Evolutionary conservation across 768 basidiomycete species (phyloP).

Genomic region (Auriscalpium orientale): DNA sequence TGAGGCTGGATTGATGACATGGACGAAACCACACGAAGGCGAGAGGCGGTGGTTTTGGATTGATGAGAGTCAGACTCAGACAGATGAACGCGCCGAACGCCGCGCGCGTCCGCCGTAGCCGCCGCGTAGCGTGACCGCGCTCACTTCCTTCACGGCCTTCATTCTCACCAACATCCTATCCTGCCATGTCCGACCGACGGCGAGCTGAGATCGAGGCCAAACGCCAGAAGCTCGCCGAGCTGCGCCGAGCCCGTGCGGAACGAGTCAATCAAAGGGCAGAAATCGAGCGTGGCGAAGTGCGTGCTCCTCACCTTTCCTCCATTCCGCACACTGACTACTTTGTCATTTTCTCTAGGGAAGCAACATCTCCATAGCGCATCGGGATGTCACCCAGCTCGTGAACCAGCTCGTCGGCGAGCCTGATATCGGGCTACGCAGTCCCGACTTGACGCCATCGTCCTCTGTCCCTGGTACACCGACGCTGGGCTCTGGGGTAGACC

Average conservation of each 20-base stretch:
- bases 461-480: constrained; percentile 69
- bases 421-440: constrained; percentile 43
- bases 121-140: no score
- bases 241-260: constrained; percentile 70
- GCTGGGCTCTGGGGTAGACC: constrained; percentile 27
- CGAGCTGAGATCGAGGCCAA: constrained; percentile 90
- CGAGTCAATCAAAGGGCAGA: constrained; percentile 45
- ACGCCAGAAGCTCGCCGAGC: constrained; percentile 76
- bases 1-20: constrained; percentile 4
- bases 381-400: constrained; percentile 69
- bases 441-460: constrained; percentile 60
- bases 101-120: not conserved
- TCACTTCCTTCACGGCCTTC: not conserved
- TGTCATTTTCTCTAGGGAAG: constrained; percentile 21
- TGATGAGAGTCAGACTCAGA: not conserved
- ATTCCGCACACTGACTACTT: constrained; percentile 13
- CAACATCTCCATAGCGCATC: constrained; percentile 35
- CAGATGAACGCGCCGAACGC: no score
- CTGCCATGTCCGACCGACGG: constrained; percentile 53
- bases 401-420: constrained; percentile 47
- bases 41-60: constrained; percentile 23
- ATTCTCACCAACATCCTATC: not conserved
- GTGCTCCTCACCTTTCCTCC: constrained; percentile 37
- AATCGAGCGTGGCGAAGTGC: constrained; percentile 30
- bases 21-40: constrained; percentile 18